phyloP scores from a whole-genome alignment of 2,329 filamentous ascomycete species.

The Alternaria triticina region DNA sequence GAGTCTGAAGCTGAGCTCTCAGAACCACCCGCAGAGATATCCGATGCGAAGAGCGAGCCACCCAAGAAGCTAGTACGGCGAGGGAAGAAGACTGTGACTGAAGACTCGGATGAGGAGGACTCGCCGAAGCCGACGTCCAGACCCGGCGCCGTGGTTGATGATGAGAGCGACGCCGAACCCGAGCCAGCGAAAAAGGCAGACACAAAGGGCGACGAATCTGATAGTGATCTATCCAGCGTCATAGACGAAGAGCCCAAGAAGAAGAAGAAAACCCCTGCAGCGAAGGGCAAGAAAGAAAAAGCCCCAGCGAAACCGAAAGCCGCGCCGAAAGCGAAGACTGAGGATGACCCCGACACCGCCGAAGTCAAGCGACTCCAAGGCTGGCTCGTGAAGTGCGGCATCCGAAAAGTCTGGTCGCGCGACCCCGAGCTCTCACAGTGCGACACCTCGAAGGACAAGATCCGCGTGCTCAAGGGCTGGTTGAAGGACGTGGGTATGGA shows the following conservation, averaged over 20 bases:
- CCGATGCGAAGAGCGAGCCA: conserved; percentile 36
- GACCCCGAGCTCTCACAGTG: conserved; percentile 73
- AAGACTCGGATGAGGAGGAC: conserved; percentile 38
- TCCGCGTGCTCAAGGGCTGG: conserved; percentile 79
- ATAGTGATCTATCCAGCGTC: conserved; percentile 75
- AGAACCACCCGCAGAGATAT: conserved; percentile 21
- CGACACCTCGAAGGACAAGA: conserved; percentile 77
- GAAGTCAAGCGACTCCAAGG: conserved; percentile 89
- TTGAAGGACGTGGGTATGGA: conserved; percentile 85
- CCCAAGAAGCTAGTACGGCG: conserved; percentile 32
- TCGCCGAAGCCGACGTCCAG: conserved; percentile 15
- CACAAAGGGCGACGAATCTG: conserved; percentile 49
- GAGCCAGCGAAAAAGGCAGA: conserved; percentile 17
- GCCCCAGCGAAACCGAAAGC: conserved; percentile 51
- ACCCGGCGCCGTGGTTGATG: conserved; percentile 11
- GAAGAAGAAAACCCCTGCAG: conserved; percentile 50
- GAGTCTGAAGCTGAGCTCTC: conserved; percentile 36
- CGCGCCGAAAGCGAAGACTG: conserved; percentile 45
- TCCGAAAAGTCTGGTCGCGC: conserved; percentile 88
- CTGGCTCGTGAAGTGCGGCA: conserved; percentile 86
- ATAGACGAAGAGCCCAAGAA: conserved; percentile 75
- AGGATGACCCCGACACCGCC: conserved; percentile 67
- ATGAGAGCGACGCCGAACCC: conserved; percentile 21
- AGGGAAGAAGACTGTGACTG: conserved; percentile 33
- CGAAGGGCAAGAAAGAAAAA: conserved; percentile 31